phyloP scores from a whole-genome alignment of 306 rosid species.

The Chamaecrista fasciculata region DNA sequence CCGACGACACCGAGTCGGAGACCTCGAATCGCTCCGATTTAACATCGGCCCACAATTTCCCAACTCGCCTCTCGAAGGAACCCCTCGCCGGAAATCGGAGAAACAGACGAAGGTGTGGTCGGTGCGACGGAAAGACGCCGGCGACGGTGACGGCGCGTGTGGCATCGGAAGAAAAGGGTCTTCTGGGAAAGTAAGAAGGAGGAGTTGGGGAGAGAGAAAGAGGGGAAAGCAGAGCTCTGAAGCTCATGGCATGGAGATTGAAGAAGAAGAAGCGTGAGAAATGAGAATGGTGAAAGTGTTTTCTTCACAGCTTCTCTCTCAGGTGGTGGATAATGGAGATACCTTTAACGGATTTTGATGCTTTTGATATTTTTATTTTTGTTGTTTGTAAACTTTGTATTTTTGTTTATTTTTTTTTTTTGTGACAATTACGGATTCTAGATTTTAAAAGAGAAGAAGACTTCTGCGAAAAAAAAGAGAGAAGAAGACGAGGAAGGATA shows the following conservation, averaged over 20 bases:
- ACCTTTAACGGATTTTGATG: no score
- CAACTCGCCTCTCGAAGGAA: constrained; percentile 2
- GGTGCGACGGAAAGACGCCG: constrained; percentile 3
- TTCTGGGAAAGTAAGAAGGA: constrained; percentile 30
- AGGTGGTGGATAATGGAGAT: no score
- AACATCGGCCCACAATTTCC: constrained; percentile 62
- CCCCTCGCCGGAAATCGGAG: constrained; percentile 37
- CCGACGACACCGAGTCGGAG: constrained; percentile 34
- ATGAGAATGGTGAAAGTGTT: no score
- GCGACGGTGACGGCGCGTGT: constrained; percentile 2
- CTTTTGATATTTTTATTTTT: no score
- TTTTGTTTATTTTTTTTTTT: no score
- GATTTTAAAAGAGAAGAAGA: no score
- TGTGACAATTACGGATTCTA: no score
- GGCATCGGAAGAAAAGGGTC: background rate
- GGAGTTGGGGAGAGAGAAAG: constrained; percentile 43
- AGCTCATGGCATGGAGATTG: constrained; percentile 60
- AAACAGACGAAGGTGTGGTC: constrained; percentile 22
- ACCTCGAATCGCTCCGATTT: constrained; percentile 57
- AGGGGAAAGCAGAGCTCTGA: constrained; percentile 64
- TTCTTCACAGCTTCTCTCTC: no score
- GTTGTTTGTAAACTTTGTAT: no score
- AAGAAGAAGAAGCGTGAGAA: no score
- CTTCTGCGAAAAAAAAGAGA: no score
- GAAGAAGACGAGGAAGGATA: no score